Evolutionary conservation across 73 alveolate species (phyloP), one percentile per base, ranked within the genome.

Genomic region (Paramecium tetraurelia): DNA sequence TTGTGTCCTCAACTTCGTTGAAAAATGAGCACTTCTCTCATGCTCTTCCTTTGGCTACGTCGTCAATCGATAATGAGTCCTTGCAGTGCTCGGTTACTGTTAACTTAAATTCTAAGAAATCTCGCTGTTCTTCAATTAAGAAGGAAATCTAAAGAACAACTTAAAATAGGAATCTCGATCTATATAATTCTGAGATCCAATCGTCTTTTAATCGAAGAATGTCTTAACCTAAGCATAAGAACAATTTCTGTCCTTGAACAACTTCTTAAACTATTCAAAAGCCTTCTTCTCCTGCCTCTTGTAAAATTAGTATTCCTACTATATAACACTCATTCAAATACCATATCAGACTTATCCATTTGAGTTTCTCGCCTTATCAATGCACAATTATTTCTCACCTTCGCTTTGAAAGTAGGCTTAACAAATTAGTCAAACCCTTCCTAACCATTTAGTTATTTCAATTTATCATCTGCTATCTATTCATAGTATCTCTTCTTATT

Each of bases 211-310:
- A 80, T 80, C 90, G 24, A 80, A 80, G 46, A 80, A 80, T 12
- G 90, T 80, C 16, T 63, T 80, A 7, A 80, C 90, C 46, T 80
- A 48, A 40, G 90, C 90, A 80, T 80, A 80, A 2, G 90, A 80
- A 44, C 90, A 80, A 80, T 80, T 80, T 80, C 90, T 80, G 46
- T 80, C 90, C 18, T 44, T 48, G 18, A 44, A 80, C n/a, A 80
- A 80, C 18, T 80, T 44, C 53, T 80, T 80, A 46, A 80, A 80
- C 16, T 44, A 46, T 24, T 80, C 75, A 80, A 80, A 31, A 1
- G 90, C 90, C 12, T 80, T 41, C 18, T 40, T 22, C 33, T 80
- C 90, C 38, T 80, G 22, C 8, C 22, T 80, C 36, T 80, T 80
- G 21, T 80, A 80, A 46, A 44, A 43, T 80, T 20, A 41, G 22